Base-by-base conservation (phyloP, 1,139 yeast species). In the Taphrina communis region DNA sequence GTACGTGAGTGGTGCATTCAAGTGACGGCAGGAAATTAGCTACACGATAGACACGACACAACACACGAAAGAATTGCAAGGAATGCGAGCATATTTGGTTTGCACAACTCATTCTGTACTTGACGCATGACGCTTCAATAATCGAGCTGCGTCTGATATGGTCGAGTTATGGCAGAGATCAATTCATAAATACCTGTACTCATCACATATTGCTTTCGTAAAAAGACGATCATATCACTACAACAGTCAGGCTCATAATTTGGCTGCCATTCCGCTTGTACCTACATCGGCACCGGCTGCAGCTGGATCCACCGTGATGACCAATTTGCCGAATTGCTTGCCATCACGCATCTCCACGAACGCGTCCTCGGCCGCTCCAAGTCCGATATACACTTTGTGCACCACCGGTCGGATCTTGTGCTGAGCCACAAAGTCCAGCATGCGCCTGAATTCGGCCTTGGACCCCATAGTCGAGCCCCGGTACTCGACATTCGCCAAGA, bases 241-340 rank as follows among this genome's bases (percentile, higher is more conserved):
- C 36, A 21, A 50, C 31, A 25, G 53, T 50, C 53, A 50, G 53
- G 36, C 31, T 58, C 42, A 58, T 31, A 58, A 44, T 44, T 44
- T 58, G 25, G 62, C 62, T 14, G 62, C 35, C 21, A 41, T n/a
- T 19, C 62, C 42, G 14, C 42, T 36, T 6, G 62, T 31, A 42
- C 31, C 42, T 19, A 36, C 48, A 36, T 58, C 53, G 3, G 42
- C 42, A 6, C 51, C 53, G 8, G 25, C 51, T 12, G 39, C 51
- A 25, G 62, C 51, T 9, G 62, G 59, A 73, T 68, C 21, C 74
- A 75, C 58, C 71, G 71, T 35, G 74, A 72, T 12, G 72, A 73
- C 65, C 73, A 75, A 38, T 78, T 75, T 50, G 73, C 76, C 76
- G 75, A 72, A 72, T 62, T 75, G 68, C 66, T 58, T 60, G 8